Evolutionary conservation across 2,329 filamentous ascomycete genomes (phyloP).

Genomic region (Aureobasidium sp.): DNA sequence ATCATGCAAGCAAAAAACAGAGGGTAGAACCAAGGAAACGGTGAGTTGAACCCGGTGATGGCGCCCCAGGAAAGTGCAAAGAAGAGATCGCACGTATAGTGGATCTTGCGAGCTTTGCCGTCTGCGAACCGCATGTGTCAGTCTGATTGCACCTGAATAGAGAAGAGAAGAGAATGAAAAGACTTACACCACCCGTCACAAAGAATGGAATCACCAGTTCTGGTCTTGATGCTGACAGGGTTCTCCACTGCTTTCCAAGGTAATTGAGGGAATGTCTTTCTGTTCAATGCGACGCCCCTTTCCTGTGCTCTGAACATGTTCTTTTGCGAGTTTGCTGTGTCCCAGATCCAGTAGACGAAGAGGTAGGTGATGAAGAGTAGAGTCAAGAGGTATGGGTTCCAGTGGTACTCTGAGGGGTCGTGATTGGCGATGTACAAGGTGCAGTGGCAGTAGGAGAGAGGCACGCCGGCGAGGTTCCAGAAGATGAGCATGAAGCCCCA

Average conservation of each 20-base stretch:
- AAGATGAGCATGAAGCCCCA: constrained; percentile 11
- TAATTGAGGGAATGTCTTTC: constrained; percentile 9
- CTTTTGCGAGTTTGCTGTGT: constrained; percentile 9
- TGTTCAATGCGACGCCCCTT: background rate
- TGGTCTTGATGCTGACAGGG: constrained; percentile 1
- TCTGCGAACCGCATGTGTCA: background rate
- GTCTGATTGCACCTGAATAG: too few species aligned
- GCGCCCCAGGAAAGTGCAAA: constrained; percentile 3
- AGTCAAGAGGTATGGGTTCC: background rate
- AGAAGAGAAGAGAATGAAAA: background rate
- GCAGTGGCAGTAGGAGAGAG: constrained; percentile 9
- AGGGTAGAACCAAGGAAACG: constrained; percentile 5
- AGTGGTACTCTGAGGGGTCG: background rate
- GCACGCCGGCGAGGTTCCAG: constrained; percentile 12
- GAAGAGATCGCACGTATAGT: constrained; percentile 8
- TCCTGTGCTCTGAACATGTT: constrained; percentile 10
- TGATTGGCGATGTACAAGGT: constrained; percentile 10
- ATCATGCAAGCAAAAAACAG: constrained; percentile 8
- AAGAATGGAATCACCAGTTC: background rate
- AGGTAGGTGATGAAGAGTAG: constrained; percentile 7
- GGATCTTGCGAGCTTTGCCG: background rate
- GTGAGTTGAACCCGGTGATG: constrained; percentile 2
- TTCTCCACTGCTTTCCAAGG: constrained; percentile 2
- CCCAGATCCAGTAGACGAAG: constrained; percentile 16
- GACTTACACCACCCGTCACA: constrained; percentile 8